Evolutionary conservation across 31 red algal species (phyloP).

Genomic region (Odonthalia washingtoniensis): DNA sequence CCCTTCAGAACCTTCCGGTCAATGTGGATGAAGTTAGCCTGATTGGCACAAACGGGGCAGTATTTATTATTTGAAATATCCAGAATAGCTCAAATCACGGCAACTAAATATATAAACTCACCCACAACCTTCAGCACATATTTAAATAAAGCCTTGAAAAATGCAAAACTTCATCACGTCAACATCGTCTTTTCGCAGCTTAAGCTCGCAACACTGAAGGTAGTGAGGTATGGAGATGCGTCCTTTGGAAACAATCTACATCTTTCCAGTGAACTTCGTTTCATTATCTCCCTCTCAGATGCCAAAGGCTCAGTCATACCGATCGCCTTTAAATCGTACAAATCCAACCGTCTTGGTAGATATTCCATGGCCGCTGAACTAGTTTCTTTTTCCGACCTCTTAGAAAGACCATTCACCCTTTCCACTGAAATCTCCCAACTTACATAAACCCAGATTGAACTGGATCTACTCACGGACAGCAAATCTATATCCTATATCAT

Average conservation of each 20-base stretch:
- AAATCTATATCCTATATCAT: slow-evolving; percentile 42
- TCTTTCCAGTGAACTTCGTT: slow-evolving; percentile 18
- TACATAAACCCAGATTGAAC: neutral
- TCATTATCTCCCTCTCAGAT: slow-evolving; percentile 30
- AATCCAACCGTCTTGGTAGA: slow-evolving; percentile 1
- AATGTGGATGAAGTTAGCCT: slow-evolving; percentile 60
- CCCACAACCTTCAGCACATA: neutral
- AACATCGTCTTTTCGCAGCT: neutral
- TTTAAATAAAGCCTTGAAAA: slow-evolving; percentile 25
- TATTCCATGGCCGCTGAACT: slow-evolving; percentile 44
- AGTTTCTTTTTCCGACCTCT: slow-evolving; percentile 49
- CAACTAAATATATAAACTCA: neutral
- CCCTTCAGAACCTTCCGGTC: neutral
- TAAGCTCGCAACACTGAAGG: neutral
- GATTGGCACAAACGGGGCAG: slow-evolving; percentile 30
- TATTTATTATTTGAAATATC: slow-evolving; percentile 41
- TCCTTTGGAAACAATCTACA: slow-evolving; percentile 50
- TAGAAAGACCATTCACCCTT: neutral
- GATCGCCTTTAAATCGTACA: slow-evolving; percentile 42
- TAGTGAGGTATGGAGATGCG: slow-evolving; percentile 43
- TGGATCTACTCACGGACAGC: slow-evolving; percentile 9
- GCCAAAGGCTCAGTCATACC: neutral
- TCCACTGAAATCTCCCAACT: neutral
- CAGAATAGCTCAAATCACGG: slow-evolving; percentile 28
- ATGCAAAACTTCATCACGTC: neutral